Evolutionary conservation across 306 rosid species (phyloP).

Genomic region (Senna tora): DNA sequence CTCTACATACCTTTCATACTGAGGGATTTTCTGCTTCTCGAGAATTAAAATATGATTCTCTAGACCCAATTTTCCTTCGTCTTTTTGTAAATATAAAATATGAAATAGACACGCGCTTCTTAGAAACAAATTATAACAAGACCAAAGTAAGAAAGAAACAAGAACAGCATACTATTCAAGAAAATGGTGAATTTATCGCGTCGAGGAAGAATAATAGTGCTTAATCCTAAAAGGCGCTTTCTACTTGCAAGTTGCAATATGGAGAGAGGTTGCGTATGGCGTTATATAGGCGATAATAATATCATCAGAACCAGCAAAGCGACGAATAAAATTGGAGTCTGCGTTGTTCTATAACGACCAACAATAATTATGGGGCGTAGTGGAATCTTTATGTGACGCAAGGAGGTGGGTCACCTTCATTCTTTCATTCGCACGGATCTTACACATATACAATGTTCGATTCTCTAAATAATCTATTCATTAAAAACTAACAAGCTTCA

Average conservation of each 20-base stretch:
- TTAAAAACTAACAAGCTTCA: background rate
- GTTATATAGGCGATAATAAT: background rate
- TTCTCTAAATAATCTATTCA: background rate
- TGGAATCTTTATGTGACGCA: constrained; percentile 10
- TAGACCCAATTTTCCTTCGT: background rate
- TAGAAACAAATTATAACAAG: background rate
- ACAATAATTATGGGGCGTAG: background rate
- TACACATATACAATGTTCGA: background rate
- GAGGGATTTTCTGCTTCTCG: too few species aligned
- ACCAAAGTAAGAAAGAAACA: too few species aligned
- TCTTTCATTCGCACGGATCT: too few species aligned
- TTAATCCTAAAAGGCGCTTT: too few species aligned
- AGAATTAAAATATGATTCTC: background rate
- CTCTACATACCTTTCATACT: background rate
- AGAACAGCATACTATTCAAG: background rate
- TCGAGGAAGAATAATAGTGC: background rate
- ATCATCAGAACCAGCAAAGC: too few species aligned
- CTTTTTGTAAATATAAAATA: background rate
- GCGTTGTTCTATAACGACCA: background rate
- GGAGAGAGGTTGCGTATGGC: background rate
- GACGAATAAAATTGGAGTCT: too few species aligned
- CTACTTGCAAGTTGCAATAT: background rate
- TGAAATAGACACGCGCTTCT: background rate
- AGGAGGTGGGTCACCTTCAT: background rate
- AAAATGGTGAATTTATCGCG: background rate